Base-by-base conservation (phyloP, 2,329 filamentous ascomycete genomes). In the Pseudopithomyces chartarum region DNA sequence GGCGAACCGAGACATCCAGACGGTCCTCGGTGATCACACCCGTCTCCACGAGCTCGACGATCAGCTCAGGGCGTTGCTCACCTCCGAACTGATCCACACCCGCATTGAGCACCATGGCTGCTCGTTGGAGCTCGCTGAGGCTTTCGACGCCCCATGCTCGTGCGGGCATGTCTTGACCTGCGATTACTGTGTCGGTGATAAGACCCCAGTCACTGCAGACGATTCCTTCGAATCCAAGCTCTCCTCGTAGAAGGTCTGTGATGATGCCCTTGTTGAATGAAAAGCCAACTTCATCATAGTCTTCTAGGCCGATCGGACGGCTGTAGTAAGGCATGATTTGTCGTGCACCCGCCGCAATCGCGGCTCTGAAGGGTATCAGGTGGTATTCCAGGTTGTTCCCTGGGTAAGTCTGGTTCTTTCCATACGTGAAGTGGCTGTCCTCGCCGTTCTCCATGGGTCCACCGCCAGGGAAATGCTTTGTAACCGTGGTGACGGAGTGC, bases 321-420 rank as follows among this genome's bases (percentile, higher is more conserved):
- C 79, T 80, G 61, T 82, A 82, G 65, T 81, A 82, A 0, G 80
- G 80, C 81, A 84, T 83, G 53, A 84, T 83, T 57, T 83, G 81
- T 2, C 80, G 66, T 0, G 81, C 76, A 15, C 81, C 81, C 1
- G 79, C 81, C 1, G 76, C 78, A 36, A 83, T 81, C 8, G 81
- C 81, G 0, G 79, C 80, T 44, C 75, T 79, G 73, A 84, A 84
- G 0, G 81, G 81, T 17, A 78, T 79, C 13, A 84, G 69, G 55
- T 84, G 81, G 54, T 84, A 75, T 1, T 83, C 80, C 10, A 82
- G 72, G 56, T 84, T 83, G 38, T 78, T 64, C 1, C 81, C 82
- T 0, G 82, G 82, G 47, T 84, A 85, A 0, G 78, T 79, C 1
- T 69, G 60, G 52, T 84, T 81, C 64, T 82, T 82, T 32, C 82